Conservation (phyloP, 352 stramenopile genomes). For the Phytopythium boreale region DNA sequence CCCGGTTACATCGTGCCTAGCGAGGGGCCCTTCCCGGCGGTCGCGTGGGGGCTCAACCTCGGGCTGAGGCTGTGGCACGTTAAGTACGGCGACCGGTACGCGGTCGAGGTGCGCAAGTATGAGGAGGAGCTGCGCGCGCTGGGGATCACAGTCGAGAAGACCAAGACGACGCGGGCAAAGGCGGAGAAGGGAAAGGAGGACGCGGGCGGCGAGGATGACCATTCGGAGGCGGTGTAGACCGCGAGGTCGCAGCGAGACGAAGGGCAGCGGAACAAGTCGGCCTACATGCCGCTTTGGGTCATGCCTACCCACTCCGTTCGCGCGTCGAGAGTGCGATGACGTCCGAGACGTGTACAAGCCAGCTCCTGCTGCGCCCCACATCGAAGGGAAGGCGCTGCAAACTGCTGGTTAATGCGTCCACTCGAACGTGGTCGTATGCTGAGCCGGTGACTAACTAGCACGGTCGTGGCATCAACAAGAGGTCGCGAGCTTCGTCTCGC, state of each 20-base stretch:
- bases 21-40: slow-evolving; percentile 47
- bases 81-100: slow-evolving; percentile 61
- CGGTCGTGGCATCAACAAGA: neutral
- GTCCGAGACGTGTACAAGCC: neutral
- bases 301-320: neutral
- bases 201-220: neutral
- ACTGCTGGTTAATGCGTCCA: no score
- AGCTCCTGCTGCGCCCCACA: neutral
- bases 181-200: neutral
- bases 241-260: neutral
- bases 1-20: slow-evolving; percentile 56
- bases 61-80: slow-evolving; percentile 66
- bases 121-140: slow-evolving; percentile 34
- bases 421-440: no score
- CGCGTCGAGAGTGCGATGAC: neutral
- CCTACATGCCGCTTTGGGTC: neutral
- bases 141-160: slow-evolving; percentile 19
- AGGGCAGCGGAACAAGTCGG: neutral
- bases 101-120: slow-evolving; percentile 60
- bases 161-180: neutral
- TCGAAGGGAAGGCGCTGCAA: no score
- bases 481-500: no score
- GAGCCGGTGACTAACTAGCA: no score
- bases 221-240: neutral
- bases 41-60: slow-evolving; percentile 69